Base-by-base conservation (phyloP, 306 rosid species). In the Spatholobus suberectus region DNA sequence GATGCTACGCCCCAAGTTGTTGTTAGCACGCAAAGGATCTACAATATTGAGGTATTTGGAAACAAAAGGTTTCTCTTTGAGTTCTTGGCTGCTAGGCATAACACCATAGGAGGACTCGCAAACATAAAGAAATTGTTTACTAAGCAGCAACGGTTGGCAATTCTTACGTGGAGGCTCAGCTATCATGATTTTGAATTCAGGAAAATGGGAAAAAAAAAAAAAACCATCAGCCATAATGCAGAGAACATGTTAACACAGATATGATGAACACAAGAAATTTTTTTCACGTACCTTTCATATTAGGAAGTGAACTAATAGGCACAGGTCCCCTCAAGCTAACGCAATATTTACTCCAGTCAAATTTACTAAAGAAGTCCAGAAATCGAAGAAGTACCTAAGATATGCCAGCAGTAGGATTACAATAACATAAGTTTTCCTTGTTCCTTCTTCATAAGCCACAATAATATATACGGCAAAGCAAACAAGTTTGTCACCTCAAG, bases 301-400 rank as follows among this genome's bases (percentile, higher is more conserved):
- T 85, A 55, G 98, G 98, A 65, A 95, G 93, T 59, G 95, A 89
- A 76, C 62, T 46, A 65, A 80, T 79, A 38, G 88, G 94, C 43
- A 95, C 95, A 15, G 98, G 98, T 76, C 98, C 98, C 88, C 90
- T 79, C 55, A 93, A 81, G 86, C 98, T 95, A 78, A 95, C 83
- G 80, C 97, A 91, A 82, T 88, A 95, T 76, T 90, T 90, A 3
- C 86, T 89, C 98, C 98, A 95, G 79, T 95, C 97, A 91, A 93
- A 95, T 87, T 86, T 93, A 78, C 95, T 90, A 40, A 88, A 95
- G 85, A 95, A 95, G 69, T 91, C 94, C 62, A 95, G 85, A 81
- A 95, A 95, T 29, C 95, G 92, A 80, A 72, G 87, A 21, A 95
- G 92, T 58, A 91, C 97, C 98, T 95, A 93, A 55, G 26, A 73